Percentiles rank a stretch among this genome's conserved stretches.
Conservation (phyloP, 1,139 yeast genomes). For the Candida sp. region DNA sequence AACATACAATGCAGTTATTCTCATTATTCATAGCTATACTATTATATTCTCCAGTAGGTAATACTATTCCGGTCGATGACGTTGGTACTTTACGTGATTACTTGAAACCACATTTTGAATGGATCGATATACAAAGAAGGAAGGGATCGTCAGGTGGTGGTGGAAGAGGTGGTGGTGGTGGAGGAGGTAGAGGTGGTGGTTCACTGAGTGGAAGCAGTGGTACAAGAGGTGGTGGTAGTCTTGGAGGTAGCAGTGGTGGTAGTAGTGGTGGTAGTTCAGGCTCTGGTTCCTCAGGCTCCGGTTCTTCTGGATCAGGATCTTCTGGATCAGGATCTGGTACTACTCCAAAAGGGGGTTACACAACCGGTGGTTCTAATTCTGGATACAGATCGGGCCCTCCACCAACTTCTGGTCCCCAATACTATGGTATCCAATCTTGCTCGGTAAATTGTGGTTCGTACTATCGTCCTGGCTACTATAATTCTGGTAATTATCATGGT, state of each 20-base stretch:
- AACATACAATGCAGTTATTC: too few relatives aligned
- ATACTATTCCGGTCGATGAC: too few relatives aligned
- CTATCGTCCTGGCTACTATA: slow-evolving; percentile 1
- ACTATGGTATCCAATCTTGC: neutral
- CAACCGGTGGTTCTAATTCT: slow-evolving; percentile 1
- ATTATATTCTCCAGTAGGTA: too few relatives aligned
- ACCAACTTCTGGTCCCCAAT: neutral
- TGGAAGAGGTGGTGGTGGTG: neutral
- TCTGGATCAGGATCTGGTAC: slow-evolving; percentile 1
- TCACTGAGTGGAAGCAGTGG: neutral
- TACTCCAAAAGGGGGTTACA: neutral
- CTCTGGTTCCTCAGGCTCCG: neutral
- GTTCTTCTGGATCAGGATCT: neutral
- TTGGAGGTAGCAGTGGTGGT: neutral
- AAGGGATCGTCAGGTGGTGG: too few relatives aligned
- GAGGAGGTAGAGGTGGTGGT: neutral
- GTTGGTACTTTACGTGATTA: too few relatives aligned
- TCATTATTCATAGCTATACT: too few relatives aligned
- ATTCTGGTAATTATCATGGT: slow-evolving; percentile 1
- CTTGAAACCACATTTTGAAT: too few relatives aligned
- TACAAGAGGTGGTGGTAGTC: neutral
- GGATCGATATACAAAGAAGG: too few relatives aligned
- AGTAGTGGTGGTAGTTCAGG: neutral
- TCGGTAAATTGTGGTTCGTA: slow-evolving; percentile 1
- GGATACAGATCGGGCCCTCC: slow-evolving; percentile 1